phyloP scores from a whole-genome alignment of 2,329 filamentous ascomycete genomes.

The Pestalotiopsis sp. region DNA sequence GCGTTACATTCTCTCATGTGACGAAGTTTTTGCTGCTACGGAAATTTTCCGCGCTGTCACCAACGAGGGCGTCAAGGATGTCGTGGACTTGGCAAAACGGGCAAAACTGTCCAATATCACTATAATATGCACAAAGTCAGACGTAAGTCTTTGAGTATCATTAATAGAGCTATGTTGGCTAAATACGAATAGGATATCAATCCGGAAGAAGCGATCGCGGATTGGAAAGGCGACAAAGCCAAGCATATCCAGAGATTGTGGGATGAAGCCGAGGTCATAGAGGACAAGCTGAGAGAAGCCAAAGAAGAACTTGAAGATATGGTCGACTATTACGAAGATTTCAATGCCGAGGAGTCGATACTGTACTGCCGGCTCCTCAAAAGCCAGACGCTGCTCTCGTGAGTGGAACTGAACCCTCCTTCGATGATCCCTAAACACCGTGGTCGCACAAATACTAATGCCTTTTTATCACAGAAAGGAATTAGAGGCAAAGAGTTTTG shows the following conservation, averaged over 20 bases:
- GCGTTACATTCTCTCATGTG: conserved; percentile 43
- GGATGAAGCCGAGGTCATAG: conserved; percentile 19
- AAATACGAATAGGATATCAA: conserved; percentile 29
- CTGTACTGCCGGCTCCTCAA: not conserved
- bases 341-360: conserved; percentile 13
- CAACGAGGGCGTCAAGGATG: conserved; percentile 40
- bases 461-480: not conserved
- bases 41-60: conserved; percentile 43
- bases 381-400: not conserved
- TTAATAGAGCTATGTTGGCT: not conserved
- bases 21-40: conserved; percentile 50
- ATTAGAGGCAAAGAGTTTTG: not conserved
- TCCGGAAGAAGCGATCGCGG: conserved; percentile 33
- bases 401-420: not conserved
- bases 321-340: conserved; percentile 18
- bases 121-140: conserved; percentile 46
- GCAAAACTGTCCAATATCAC: conserved; percentile 41
- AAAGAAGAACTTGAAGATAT: conserved; percentile 22
- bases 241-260: conserved; percentile 5
- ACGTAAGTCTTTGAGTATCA: conserved; percentile 29
- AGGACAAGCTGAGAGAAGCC: conserved; percentile 13
- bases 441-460: not conserved
- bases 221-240: conserved; percentile 29
- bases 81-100: conserved; percentile 42
- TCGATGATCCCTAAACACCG: conserved; percentile 6